Evolutionary conservation across 78 protist genomes (phyloP), one percentile per base, ranked within the genome.

Genomic region (Trichosphaerium sp.): DNA sequence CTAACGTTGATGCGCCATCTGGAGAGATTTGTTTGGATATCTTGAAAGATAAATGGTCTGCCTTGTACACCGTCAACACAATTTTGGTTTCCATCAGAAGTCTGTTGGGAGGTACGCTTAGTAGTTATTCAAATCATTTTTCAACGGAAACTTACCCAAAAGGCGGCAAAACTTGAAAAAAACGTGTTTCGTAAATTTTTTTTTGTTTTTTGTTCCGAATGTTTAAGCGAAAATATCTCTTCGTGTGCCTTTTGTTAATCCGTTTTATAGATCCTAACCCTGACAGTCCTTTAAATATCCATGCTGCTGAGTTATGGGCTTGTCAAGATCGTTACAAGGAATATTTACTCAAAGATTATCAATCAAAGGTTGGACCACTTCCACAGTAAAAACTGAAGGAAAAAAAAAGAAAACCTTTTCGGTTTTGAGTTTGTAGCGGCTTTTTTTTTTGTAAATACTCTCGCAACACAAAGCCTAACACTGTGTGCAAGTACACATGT

Each of bases 21-120:
- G 97, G 97, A 4, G 71, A 75, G 82, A 87, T 89, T 49, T 93
- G 97, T 75, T 71, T 88, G 0, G 97, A 89, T 69, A 89, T 84
- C 44, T 81, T 92, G 52, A 85, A 89, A 71, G 94, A 90, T 59
- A 83, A 88, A 34, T 93, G 97, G 94, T 69, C 89, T n/a, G 89
- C 97, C 25, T 75, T 80, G 25, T 82, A 83, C 57, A 79, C 84
- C 42, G 88, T 89, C 28, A 42, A 84, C 28, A 65, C 90, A 0
- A 62, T 89, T 2, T 79, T 93, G 29, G 31, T 89, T 2, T 88
- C 93, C 0, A 80, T 93, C 43, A 91, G 86, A 42, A 34, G 80
- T 3, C 79, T 93, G 12, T 82, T 93, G 0, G 91, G 75, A 14
- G 81, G 72, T 75, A 29, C 15, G 38, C 37, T 3, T 68, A 18